These are phyloP conservation scores for Medicago lupulina DNA, from an alignment of 306 rosid species.

Conservation along the genomic window DNA sequence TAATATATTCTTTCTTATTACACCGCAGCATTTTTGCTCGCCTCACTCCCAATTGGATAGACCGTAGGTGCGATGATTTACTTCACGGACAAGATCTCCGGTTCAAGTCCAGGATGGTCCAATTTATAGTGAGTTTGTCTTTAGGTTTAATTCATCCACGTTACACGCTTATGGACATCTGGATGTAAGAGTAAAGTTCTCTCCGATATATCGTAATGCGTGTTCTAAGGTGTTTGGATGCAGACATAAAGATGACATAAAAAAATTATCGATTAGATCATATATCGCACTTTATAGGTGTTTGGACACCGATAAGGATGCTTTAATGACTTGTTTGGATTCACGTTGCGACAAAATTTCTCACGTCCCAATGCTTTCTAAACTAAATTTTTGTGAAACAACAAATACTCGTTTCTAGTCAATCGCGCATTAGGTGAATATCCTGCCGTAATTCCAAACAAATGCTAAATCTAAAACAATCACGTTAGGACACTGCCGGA, in stretches of 20 bases:
- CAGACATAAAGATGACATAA: neutral
- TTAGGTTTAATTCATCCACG: neutral
- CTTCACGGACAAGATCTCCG: neutral
- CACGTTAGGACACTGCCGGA: neutral
- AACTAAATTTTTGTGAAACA: neutral
- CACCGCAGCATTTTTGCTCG: slow-evolving; percentile 6
- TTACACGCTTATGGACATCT: neutral
- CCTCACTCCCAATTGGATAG: neutral
- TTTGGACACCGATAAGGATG: neutral
- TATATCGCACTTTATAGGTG: neutral
- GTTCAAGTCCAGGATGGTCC: neutral
- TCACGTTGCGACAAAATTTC: neutral
- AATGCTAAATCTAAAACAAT: neutral
- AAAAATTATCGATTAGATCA: neutral
- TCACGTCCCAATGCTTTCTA: neutral
- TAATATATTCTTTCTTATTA: neutral
- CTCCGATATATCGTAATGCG: neutral
- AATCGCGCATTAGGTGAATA: neutral
- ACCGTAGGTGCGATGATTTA: neutral
- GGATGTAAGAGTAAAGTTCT: neutral
- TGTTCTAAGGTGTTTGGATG: neutral
- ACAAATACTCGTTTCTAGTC: neutral
- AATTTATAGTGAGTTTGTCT: neutral
- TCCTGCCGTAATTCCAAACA: neutral
- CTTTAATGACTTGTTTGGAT: neutral